Conservation (phyloP, 306 rosid genomes). For the Parietaria judaica region DNA sequence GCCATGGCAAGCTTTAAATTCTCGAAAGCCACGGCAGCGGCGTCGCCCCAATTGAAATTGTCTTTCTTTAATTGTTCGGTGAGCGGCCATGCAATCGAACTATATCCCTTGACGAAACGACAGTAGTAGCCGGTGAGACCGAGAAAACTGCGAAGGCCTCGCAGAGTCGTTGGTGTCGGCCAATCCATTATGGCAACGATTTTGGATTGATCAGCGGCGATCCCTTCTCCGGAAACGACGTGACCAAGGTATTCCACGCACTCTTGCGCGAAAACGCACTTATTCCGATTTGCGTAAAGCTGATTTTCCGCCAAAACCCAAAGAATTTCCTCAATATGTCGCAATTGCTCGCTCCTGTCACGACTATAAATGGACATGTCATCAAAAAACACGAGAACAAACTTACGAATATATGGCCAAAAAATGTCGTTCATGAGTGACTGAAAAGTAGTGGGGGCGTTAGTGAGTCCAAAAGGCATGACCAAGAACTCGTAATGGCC, state of each 20-base stretch:
- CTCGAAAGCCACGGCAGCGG: too few relatives aligned
- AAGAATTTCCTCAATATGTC: background rate
- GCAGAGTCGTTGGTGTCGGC: background rate
- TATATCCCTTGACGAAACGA: background rate
- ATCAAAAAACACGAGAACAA: conserved; percentile 2
- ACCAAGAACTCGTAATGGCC: background rate
- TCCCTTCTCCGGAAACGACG: background rate
- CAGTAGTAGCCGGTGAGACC: background rate
- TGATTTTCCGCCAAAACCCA: background rate
- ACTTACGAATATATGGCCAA: background rate
- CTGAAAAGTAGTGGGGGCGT: background rate
- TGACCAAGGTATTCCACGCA: background rate
- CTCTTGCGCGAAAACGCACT: background rate
- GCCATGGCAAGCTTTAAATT: too few relatives aligned
- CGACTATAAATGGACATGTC: background rate
- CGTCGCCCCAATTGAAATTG: background rate
- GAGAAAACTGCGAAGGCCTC: background rate
- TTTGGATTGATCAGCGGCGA: background rate
- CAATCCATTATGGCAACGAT: background rate
- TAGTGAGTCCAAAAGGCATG: background rate
- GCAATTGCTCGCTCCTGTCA: background rate
- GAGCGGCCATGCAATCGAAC: background rate
- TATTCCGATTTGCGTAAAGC: background rate
- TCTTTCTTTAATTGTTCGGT: background rate
- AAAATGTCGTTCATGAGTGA: background rate